Percentiles rank a stretch among this genome's conserved stretches.
These are phyloP conservation scores for Irpex lacteus DNA, from an alignment of 1,284 basidiomycete genomes.

Conservation along the genomic window DNA sequence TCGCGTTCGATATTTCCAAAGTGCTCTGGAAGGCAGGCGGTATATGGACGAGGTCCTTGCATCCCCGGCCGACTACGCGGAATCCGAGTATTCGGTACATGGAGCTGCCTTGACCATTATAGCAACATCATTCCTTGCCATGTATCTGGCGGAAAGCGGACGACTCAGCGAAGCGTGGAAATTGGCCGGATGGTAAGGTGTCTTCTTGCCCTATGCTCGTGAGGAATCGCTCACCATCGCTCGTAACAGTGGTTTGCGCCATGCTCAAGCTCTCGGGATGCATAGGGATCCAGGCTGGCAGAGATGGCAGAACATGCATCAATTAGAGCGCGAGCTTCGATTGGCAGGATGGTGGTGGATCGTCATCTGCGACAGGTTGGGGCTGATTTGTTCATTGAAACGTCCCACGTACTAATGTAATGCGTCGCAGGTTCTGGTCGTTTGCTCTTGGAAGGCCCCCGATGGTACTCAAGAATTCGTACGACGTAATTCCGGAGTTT, in stretches of 20 bases:
- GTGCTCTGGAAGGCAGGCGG: constrained; percentile 41
- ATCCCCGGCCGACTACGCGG: constrained; percentile 34
- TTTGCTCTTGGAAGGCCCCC: constrained; percentile 43
- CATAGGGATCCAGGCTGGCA: constrained; percentile 48
- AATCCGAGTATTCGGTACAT: constrained; percentile 39
- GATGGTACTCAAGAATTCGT: constrained; percentile 36
- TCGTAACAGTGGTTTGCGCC: constrained; percentile 31
- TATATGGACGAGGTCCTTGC: constrained; percentile 45
- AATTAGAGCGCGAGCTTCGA: constrained; percentile 42
- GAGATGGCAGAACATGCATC: constrained; percentile 47
- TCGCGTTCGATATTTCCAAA: constrained; percentile 39
- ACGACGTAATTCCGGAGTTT: constrained; percentile 36
- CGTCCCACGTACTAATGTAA: constrained; percentile 2
- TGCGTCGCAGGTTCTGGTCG: constrained; percentile 37
- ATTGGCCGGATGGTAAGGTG: constrained; percentile 34
- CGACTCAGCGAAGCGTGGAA: constrained; percentile 54
- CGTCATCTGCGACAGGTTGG: constrained; percentile 45
- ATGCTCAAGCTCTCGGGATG: constrained; percentile 48
- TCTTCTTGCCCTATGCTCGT: background rate
- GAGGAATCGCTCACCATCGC: background rate
- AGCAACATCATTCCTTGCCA: constrained; percentile 42
- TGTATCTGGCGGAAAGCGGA: constrained; percentile 45
- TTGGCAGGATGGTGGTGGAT: constrained; percentile 49
- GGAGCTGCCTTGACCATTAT: constrained; percentile 47
- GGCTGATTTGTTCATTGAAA: background rate